Conservation (phyloP, 306 rosid genomes). For the Styphnolobium japonicum region DNA sequence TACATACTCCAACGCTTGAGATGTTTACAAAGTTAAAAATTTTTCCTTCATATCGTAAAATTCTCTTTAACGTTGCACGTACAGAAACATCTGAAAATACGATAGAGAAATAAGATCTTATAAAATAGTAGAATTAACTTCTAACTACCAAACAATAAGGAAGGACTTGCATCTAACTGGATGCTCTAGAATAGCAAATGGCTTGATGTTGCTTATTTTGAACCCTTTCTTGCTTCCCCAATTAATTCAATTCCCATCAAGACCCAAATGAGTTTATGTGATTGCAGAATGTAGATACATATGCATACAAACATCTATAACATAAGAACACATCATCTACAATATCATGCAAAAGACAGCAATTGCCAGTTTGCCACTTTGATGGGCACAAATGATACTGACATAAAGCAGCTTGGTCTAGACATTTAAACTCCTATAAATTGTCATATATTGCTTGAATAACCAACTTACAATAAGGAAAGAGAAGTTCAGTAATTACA, state of each 20-base stretch:
- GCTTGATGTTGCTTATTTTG: neutral
- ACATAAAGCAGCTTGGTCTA: neutral
- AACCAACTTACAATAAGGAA: neutral
- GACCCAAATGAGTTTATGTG: neutral
- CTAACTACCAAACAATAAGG: neutral
- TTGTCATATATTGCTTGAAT: neutral
- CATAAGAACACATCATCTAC: neutral
- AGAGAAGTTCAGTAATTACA: no score
- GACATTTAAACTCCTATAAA: neutral
- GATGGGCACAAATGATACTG: neutral
- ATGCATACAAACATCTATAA: neutral
- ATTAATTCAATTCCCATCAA: neutral
- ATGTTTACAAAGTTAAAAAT: slow-evolving; percentile 74
- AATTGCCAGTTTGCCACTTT: neutral
- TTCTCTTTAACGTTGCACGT: slow-evolving; percentile 53
- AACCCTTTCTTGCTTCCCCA: neutral
- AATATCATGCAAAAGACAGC: neutral
- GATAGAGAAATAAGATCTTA: neutral
- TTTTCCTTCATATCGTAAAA: slow-evolving; percentile 63
- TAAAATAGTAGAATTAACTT: neutral
- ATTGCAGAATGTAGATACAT: neutral
- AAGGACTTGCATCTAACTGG: no score
- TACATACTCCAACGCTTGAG: slow-evolving; percentile 70
- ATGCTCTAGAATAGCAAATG: neutral
- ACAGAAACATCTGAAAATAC: neutral